These are phyloP conservation scores for Malassezia sp. DNA, from an alignment of 1,284 basidiomycete genomes.

Conservation along the genomic window DNA sequence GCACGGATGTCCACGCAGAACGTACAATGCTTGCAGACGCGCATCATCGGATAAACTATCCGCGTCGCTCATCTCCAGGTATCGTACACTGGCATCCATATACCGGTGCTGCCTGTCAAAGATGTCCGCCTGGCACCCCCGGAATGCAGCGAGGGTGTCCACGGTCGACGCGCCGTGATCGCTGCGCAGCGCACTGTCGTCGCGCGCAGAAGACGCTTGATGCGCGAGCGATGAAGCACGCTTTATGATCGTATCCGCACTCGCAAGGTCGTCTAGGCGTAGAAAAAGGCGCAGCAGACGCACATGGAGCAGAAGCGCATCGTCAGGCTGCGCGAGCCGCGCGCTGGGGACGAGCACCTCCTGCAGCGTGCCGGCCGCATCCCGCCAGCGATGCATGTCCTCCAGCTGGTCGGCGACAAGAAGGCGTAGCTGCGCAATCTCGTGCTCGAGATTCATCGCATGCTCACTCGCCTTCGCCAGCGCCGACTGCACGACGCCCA, in stretches of 20 bases:
- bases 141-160: conserved; percentile 34
- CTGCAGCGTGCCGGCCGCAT: conserved; percentile 79
- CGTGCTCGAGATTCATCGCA: conserved; percentile 4
- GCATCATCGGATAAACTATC: too few species aligned
- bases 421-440: conserved; percentile 58
- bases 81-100: conserved; percentile 82
- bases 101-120: conserved; percentile 84
- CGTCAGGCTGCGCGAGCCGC: conserved; percentile 64
- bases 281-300: conserved; percentile 87
- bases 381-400: conserved; percentile 78
- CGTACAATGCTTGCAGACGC: too few species aligned
- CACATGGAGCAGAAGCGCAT: conserved; percentile 78
- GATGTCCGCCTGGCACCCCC: conserved; percentile 60
- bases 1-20: too few species aligned
- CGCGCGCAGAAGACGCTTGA: too few species aligned
- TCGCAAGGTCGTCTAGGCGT: conserved; percentile 84
- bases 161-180: conserved; percentile 16
- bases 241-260: conserved; percentile 91
- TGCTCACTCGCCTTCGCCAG: neutral
- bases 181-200: conserved; percentile 47
- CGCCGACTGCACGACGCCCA: neutral
- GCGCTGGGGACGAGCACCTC: conserved; percentile 80
- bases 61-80: conserved; percentile 76
- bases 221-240: conserved; percentile 81
- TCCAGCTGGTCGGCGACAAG: conserved; percentile 81